Evolutionary conservation across 495 filamentous ascomycete species (phyloP), one percentile per base, ranked within the genome.

Genomic region (Aspergillus bridgeri): DNA sequence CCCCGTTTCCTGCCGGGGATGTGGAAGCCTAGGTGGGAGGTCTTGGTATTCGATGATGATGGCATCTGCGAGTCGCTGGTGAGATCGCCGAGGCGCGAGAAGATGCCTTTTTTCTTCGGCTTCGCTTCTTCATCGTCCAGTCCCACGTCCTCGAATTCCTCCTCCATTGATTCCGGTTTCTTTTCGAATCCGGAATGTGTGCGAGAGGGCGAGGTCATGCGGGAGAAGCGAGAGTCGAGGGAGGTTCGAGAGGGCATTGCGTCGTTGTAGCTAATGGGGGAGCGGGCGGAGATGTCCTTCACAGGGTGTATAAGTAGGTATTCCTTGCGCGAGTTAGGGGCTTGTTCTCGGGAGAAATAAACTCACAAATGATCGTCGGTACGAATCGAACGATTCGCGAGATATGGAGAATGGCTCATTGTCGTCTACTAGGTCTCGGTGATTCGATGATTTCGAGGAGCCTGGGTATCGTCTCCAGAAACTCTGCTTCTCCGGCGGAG

Each of bases 401-500:
- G 94, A 96, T 73, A 98, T 98, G 52, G 88, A 90, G 73, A 98
- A 98, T 21, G 90, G 92, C 65, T 98, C 94, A 66, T 91, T 90
- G 57, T 93, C 89, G 64, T 86, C 80, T 54, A 91, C 76, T 54
- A 86, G 80, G 63, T 82, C 85, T 24, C 82, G 81, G 57, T 87
- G 89, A 66, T 87, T 89, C 7, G 89, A 89, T 1, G 86, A 83
- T 61, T 80, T 82, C 13, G 83, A 83, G 8, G 87, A 85, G 45
- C 78, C 79, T 23, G 88, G 85, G 44, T 86, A 87, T 65, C 80
- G 81, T 44, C 85, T 85, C 95, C 92, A 98, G 64, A 91, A 88
- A 58, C 85, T 80, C 65, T 88, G 89, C 63, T 89, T 91, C 67
- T 97, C 94, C 21, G 87, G 81, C 0, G 94, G 93, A 19, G 94